Evolutionary conservation across 257 asterid species (phyloP).

Genomic region (Echites panduratus): DNA sequence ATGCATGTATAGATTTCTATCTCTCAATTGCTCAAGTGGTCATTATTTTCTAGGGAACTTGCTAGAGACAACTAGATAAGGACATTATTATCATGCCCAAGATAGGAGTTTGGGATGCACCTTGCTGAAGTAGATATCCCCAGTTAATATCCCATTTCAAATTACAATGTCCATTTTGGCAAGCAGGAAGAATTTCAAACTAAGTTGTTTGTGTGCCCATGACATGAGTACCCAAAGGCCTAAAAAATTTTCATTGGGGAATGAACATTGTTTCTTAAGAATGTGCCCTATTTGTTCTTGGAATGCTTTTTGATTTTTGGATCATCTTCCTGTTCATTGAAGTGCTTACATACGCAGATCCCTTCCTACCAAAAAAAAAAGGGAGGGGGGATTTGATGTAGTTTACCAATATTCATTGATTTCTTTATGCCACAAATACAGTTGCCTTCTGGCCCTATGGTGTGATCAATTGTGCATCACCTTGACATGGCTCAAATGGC

Average conservation of each 20-base stretch:
- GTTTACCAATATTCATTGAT: background rate
- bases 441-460: background rate
- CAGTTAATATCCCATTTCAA: too few relatives aligned
- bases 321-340: background rate
- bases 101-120: background rate
- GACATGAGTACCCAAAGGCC: background rate
- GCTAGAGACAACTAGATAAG: too few relatives aligned
- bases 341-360: too few relatives aligned
- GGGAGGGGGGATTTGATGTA: too few relatives aligned
- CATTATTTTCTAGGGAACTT: background rate
- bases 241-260: too few relatives aligned
- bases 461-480: background rate
- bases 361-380: too few relatives aligned
- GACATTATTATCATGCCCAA: background rate
- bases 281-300: background rate
- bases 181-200: background rate
- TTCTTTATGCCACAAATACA: background rate
- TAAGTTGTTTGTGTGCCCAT: background rate
- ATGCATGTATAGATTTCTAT: background rate
- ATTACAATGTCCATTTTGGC: background rate
- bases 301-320: background rate
- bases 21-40: background rate
- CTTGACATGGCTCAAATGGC: background rate
- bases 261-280: too few relatives aligned
- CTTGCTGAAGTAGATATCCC: background rate